These are phyloP conservation scores for Phytopythium helicoides DNA, from an alignment of 352 stramenopile species.

Conservation along the genomic window DNA sequence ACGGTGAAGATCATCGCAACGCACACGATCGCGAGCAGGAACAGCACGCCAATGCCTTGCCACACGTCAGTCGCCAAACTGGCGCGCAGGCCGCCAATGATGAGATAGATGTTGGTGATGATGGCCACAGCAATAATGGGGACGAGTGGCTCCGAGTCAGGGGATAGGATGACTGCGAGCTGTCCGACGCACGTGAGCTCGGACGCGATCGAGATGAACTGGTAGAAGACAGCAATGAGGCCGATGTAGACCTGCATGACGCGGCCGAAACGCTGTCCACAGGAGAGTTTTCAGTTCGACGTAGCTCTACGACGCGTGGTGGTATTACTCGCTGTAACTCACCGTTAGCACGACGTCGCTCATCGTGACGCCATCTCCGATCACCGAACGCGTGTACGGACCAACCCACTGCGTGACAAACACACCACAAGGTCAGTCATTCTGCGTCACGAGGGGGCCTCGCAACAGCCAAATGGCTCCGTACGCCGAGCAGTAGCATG, in stretches of 20 bases:
- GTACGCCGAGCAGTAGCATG: constrained; percentile 51
- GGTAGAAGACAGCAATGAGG: constrained; percentile 73
- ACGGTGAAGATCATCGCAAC: constrained; percentile 62
- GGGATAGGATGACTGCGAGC: constrained; percentile 51
- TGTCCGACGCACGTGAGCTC: constrained; percentile 63
- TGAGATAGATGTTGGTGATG: constrained; percentile 70
- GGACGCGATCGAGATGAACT: constrained; percentile 77
- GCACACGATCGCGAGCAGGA: constrained; percentile 53
- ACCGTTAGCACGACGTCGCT: constrained; percentile 61
- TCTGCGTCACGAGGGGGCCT: too few relatives aligned
- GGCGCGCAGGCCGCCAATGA: constrained; percentile 70
- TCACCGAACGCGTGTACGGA: constrained; percentile 47
- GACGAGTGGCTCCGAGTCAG: constrained; percentile 44
- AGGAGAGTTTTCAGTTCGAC: constrained; percentile 4
- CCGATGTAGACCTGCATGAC: constrained; percentile 67
- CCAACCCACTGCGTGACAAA: constrained; percentile 33
- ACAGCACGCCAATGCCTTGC: constrained; percentile 64
- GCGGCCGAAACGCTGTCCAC: constrained; percentile 63
- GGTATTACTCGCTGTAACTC: too few relatives aligned
- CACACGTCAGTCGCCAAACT: constrained; percentile 75
- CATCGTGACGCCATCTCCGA: constrained; percentile 72
- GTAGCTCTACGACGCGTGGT: too few relatives aligned
- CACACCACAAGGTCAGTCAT: too few relatives aligned
- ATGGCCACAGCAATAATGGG: constrained; percentile 55
- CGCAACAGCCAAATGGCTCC: background rate